Evolutionary conservation across 768 basidiomycete species (phyloP), one percentile per base, ranked within the genome.

Genomic region (Daedaleopsis nitida): DNA sequence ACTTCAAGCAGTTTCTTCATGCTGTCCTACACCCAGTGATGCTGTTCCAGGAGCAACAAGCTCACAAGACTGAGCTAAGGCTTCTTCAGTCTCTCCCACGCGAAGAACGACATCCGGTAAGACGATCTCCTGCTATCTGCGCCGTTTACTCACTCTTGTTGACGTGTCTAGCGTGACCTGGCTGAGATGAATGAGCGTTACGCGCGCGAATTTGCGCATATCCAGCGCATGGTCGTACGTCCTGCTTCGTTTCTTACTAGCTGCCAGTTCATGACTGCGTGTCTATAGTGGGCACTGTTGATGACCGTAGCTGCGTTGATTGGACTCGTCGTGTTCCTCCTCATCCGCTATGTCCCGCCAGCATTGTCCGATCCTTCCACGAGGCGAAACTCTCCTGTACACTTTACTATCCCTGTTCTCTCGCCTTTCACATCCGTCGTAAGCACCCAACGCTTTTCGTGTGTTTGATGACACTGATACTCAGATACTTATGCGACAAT

Each of bases 391-490:
- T 19, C 58, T 56, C 17, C 86, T 0, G 77, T 81, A 1, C 90
- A 91, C 69, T 90, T 90, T 70, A 91, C 89, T 0, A 87, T 92
- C 23, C 89, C 90, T 5, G 86, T 92, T 4, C 71, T 92, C 17
- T 92, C 90, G 0, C 90, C 89, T 0, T 92, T 91, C 66, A 83
- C 88, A 2, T 90, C 88, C 11, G 90, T 91, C 69, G 89, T 91
- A 60, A 58, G 83, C 76, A 2, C 55, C 23, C 32, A 32, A 34
- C n/a, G 13, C 39, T 16, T 57, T 35, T 35, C 53, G 3, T 7
- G 3, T 3, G 27, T 7, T 32, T 32, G 27, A 32, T 32, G 27
- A 32, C 32, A 42, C 23, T 49, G 37, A 34, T 21, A 11, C 8
- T 51, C 42, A 27, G 23, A 23, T 3, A 27, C 45, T 37, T 34